Conservation (phyloP, 768 basidiomycete species). For the Serendipita vermifera region DNA sequence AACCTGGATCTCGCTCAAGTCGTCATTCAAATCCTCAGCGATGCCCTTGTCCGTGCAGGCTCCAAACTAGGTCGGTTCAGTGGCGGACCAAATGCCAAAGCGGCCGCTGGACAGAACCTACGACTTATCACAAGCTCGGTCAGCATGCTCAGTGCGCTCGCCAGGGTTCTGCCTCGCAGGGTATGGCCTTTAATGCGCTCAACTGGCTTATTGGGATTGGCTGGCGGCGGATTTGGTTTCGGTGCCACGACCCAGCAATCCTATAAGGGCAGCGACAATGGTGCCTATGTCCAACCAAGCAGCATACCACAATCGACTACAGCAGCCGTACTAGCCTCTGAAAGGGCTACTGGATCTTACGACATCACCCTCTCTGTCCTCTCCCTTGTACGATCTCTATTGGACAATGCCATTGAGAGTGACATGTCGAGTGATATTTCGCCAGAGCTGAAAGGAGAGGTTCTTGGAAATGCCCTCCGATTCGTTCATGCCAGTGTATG, state of each 20-base stretch:
- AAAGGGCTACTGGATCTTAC: slow-evolving; percentile 61
- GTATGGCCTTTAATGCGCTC: slow-evolving; percentile 86
- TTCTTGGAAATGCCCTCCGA: slow-evolving; percentile 58
- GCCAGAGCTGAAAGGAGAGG: slow-evolving; percentile 40
- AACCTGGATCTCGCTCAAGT: slow-evolving; percentile 67
- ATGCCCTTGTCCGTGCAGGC: slow-evolving; percentile 46
- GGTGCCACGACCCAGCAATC: slow-evolving; percentile 23
- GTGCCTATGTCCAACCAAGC: slow-evolving; percentile 16
- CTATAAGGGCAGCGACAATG: slow-evolving; percentile 31
- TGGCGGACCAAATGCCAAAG: neutral
- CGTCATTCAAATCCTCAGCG: slow-evolving; percentile 69
- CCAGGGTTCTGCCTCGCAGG: slow-evolving; percentile 55
- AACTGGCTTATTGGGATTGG: slow-evolving; percentile 50
- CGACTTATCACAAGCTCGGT: neutral
- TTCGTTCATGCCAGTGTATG: slow-evolving; percentile 83
- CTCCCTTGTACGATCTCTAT: slow-evolving; percentile 59
- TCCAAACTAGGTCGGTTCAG: neutral
- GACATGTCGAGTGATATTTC: slow-evolving; percentile 21
- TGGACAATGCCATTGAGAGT: slow-evolving; percentile 55
- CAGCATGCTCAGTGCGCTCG: slow-evolving; percentile 31
- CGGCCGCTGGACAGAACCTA: neutral
- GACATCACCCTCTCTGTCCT: slow-evolving; percentile 72
- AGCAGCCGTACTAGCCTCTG: slow-evolving; percentile 52
- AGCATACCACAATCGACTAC: slow-evolving; percentile 28
- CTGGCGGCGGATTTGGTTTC: neutral